Percentiles rank a stretch among this genome's conserved stretches.
phyloP scores from a whole-genome alignment of 345 rosid genomes.

The Microthlaspi erraticum region DNA sequence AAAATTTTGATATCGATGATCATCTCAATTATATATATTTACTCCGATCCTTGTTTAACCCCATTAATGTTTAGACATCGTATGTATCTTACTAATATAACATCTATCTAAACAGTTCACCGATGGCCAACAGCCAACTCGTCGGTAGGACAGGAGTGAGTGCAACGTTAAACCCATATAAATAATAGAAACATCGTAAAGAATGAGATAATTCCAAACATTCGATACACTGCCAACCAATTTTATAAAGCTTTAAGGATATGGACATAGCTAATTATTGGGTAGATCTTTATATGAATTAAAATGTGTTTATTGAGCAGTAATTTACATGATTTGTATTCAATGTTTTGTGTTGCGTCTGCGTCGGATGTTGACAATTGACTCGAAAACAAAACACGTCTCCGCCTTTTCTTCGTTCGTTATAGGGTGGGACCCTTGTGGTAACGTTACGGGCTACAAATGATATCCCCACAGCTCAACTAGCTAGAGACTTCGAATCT shows the following conservation, averaged over 20 bases:
- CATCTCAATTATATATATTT: background rate
- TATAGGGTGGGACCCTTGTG: constrained; percentile 26
- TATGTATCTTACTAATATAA: no score
- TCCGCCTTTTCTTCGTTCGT: constrained; percentile 29
- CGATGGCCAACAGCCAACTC: constrained; percentile 29
- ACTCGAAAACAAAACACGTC: constrained; percentile 39
- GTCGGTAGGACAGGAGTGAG: constrained; percentile 11
- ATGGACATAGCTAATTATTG: constrained; percentile 1
- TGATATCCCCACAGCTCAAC: constrained; percentile 43
- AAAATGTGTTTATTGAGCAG: constrained; percentile 11
- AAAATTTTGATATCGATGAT: background rate
- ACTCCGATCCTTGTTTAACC: background rate
- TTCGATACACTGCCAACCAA: constrained; percentile 11
- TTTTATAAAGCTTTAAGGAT: background rate
- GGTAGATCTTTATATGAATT: background rate
- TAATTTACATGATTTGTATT: constrained; percentile 17
- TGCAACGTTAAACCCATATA: constrained; percentile 3
- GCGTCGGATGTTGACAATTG: constrained; percentile 39
- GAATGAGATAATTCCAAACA: constrained; percentile 7
- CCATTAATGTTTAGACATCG: background rate
- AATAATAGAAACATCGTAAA: background rate
- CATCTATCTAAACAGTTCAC: constrained; percentile 1
- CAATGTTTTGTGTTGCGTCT: constrained; percentile 27
- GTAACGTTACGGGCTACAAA: constrained; percentile 33
- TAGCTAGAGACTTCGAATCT: constrained; percentile 44